Base-by-base conservation (phyloP, 805 yeast genomes). In the Candida montana region DNA sequence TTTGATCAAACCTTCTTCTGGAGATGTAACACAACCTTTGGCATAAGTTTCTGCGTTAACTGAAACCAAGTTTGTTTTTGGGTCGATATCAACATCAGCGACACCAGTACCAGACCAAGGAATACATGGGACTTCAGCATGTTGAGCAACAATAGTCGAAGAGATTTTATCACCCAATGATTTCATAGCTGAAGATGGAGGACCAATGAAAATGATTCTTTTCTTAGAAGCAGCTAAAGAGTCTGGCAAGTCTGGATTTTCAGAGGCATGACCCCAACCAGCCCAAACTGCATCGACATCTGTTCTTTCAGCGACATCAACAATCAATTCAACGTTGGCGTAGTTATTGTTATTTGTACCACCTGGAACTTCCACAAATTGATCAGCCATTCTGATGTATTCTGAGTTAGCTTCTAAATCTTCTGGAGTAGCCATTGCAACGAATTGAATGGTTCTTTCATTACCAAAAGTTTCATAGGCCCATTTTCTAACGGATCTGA, bases 251-350 rank as follows among this genome's bases (percentile, higher is more conserved):
- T 71, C 64, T 21, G 99, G 99, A 68, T 95, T 91, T 71, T 93
- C 99, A n/a, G 96, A 87, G 23, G 99, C 99, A 63, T 95, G 99
- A 57, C 99, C 99, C 99, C 99, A 93, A 57, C 99, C 99, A 28
- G 99, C 99, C 99, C 99, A 93, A 44, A 93, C 99, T 20, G 99
- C 99, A 63, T 93, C 95, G 42, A 86, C 97, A 51, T 87, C 79
- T 33, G 95, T 83, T 70, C 97, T 83, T 69, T 93, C 99, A 29
- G 99, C 99, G 37, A 93, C 72, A 57, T 93, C 99, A 36, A 93
- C 97, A 63, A 93, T 93, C 48, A 93, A 73, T 53, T 93, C 99
- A 48, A 93, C 99, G 60, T 93, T 93, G 55, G 99, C 99, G 62
- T 90, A 90, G 67, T 93, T 93, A 67, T 93, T 95, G 72, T 93